These are phyloP conservation scores for Trametes cubensis DNA, from an alignment of 768 basidiomycete species.

Conservation along the genomic window DNA sequence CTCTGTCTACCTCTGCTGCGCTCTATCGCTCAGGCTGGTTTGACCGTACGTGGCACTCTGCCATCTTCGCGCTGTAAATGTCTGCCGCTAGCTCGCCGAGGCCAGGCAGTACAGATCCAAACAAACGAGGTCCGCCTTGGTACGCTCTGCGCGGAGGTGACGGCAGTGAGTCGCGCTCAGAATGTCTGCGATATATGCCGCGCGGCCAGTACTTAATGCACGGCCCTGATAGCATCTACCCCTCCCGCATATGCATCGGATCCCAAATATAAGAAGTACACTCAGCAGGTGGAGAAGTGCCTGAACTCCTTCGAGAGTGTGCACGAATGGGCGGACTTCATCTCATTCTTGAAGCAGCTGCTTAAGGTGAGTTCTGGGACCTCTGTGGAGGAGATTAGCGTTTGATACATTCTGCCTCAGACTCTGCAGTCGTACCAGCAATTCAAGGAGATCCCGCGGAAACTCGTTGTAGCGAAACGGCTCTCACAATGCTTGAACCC, in stretches of 20 bases:
- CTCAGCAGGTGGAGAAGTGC: constrained; percentile 89
- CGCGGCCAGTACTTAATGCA: not conserved
- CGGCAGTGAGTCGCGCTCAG: constrained; percentile 17
- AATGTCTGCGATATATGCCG: not conserved
- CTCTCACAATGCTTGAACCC: constrained; percentile 96
- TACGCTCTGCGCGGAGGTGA: constrained; percentile 23
- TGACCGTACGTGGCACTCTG: not conserved
- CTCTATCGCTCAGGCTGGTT: no score
- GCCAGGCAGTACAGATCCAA: constrained; percentile 11
- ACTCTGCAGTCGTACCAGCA: constrained; percentile 92
- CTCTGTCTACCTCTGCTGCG: no score
- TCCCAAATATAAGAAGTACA: constrained; percentile 93
- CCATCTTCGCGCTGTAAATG: constrained; percentile 12
- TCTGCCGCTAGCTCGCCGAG: constrained; percentile 20
- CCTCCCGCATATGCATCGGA: constrained; percentile 70
- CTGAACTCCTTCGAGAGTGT: constrained; percentile 92
- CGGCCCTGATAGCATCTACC: constrained; percentile 43
- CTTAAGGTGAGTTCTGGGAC: constrained; percentile 64
- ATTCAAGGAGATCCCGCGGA: constrained; percentile 95
- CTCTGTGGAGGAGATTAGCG: no score
- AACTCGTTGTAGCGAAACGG: constrained; percentile 92
- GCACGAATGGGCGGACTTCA: constrained; percentile 99
- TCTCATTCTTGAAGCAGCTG: constrained; percentile 92
- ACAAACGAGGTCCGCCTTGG: constrained; percentile 20
- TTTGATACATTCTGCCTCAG: constrained; percentile 41